Evolutionary conservation across 768 basidiomycete genomes (phyloP), one percentile per base, ranked within the genome.

Genomic region (Lactarius hengduanensis): DNA sequence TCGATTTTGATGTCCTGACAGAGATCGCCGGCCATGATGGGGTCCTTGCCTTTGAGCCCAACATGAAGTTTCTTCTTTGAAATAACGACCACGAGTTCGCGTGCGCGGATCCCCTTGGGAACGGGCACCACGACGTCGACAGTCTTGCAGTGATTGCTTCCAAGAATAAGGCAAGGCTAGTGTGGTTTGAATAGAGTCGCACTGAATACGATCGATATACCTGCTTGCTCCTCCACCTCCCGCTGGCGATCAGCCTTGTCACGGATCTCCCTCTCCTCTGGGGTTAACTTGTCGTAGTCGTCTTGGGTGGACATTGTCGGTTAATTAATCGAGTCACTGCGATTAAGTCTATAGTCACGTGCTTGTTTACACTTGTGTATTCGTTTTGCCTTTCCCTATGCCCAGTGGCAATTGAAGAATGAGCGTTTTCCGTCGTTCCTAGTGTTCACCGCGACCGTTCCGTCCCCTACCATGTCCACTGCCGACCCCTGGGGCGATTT

Each of bases 1-100:
- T 97, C 97, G 57, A 97, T 81, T 73, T 96, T 95, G 79, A 98
- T 89, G 68, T 96, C 95, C 72, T 89, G 89, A 80, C 91, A 95
- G 43, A 99, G 82, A 65, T 95, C 90, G 18, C 97, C 97, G n/a
- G 83, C 83, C 72, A 99, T 74, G 73, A 98, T 92, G 30, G 87
- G 85, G 45, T 94, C 92, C 67, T 91, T 80, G 34, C 91, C 90
- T 77, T 96, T 98, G 56, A 98, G 73, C 36, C 90, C 87, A 20
- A 96, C 87, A 71, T 83, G 88, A 58, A 99, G 84, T 72, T 84
- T 89, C 78, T 87, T 90, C 82, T 92, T 96, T 75, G 86, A 82
- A 64, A 99, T 85, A 1, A 81, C 79, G 30, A 99, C 82, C 38
- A 73, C 73, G 32, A 98, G 83, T 63, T 96, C 87, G 72, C 81